Evolutionary conservation across 441 rosid genomes (phyloP), one percentile per base, ranked within the genome.

Genomic region (Pelargonium australe): DNA sequence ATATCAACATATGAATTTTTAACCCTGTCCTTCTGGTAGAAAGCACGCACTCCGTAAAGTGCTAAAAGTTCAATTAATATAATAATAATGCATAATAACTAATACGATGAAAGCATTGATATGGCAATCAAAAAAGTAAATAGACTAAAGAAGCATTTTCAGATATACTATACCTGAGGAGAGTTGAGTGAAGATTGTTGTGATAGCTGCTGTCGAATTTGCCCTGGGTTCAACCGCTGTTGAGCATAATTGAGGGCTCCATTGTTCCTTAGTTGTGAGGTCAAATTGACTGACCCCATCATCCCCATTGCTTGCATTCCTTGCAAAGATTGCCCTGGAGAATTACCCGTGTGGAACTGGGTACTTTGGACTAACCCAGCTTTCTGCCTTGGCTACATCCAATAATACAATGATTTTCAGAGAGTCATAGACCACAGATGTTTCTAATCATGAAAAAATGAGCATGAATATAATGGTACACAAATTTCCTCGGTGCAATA

Each of bases 361-460:
- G 87, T 80, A 57, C 95, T 90, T 71, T 85, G 92, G 34, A 82
- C 84, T 75, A 90, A 49, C 41, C 92, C 93, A 68, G 87, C 73
- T 79, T 92, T 95, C 81, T 89, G 99, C 84, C 97, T 90, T 71
- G 96, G 98, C 98, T 92, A 85, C 85, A 85, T 49, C 72, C 37
- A 72, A 80, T 83, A 79, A 23, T 74, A 77, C 75, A 76, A 47
- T 68, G 55, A 75, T 70, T 73, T 34, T 82, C 71, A 84, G 84
- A 76, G 14, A 11, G 2, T 20, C 23, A 20, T 20, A 34, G 37
- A 34, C 37, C 19, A 37, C 34, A n/a, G 47, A 31, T 16, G 9
- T 64, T 3, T 6, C 9, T 64, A 34, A 64, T 5, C 9, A 3
- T 34, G 37, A 34, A 34, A 34, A 3, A 34, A 34, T 34, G 13